Evolutionary conservation across 164 flowering plant species (phyloP).

Genomic region (Hamamelis virginiana): DNA sequence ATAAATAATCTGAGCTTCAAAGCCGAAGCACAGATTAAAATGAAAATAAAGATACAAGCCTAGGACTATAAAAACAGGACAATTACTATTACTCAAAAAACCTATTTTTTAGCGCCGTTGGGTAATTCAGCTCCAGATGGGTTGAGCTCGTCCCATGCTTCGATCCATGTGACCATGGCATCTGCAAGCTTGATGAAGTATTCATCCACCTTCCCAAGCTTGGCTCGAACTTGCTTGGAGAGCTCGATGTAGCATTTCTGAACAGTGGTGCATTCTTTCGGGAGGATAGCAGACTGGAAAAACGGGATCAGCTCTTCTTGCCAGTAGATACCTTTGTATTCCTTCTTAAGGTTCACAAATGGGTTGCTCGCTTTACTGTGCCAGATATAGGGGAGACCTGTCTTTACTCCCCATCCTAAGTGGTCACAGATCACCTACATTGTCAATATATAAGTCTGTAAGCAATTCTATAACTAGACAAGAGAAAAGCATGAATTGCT

Average conservation of each 20-base stretch:
- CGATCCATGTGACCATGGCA: slow-evolving; percentile 82
- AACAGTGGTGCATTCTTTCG: slow-evolving; percentile 64
- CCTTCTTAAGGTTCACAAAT: slow-evolving; percentile 70
- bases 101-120: slow-evolving; percentile 28
- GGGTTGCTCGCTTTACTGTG: slow-evolving; percentile 85
- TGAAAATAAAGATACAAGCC: not conserved
- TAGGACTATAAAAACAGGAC: not conserved
- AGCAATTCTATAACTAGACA: not conserved
- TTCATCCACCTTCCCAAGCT: slow-evolving; percentile 64
- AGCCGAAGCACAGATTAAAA: not conserved
- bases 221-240: slow-evolving; percentile 62
- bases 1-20: not conserved
- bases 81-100: not conserved
- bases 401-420: slow-evolving; percentile 68
- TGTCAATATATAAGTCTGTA: not conserved
- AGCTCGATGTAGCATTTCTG: slow-evolving; percentile 70
- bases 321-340: slow-evolving; percentile 76
- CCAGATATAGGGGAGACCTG: slow-evolving; percentile 78
- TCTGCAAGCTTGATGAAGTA: slow-evolving; percentile 71
- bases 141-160: slow-evolving; percentile 83
- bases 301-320: slow-evolving; percentile 80
- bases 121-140: slow-evolving; percentile 33
- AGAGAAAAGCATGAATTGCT: not conserved
- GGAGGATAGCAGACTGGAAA: slow-evolving; percentile 54
- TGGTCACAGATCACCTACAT: slow-evolving; percentile 77